A percentile compares a stretch with the other conserved stretches of the same genome.
phyloP scores from a whole-genome alignment of 306 rosid species.

The Castanea mollissima region DNA sequence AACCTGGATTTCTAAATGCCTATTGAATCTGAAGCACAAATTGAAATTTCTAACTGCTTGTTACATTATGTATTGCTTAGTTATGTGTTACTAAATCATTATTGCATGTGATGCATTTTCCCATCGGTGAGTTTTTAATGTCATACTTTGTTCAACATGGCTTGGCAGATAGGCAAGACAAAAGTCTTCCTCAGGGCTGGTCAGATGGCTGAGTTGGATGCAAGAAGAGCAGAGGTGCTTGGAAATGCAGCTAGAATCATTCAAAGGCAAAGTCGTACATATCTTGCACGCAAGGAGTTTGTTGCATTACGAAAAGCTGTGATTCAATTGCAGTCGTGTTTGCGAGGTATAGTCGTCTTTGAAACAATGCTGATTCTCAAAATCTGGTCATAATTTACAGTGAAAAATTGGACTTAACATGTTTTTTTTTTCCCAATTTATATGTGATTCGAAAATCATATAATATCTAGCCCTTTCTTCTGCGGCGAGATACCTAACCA shows the following conservation, averaged over 20 bases:
- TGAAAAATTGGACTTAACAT: not conserved
- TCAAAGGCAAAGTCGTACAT: slow-evolving; percentile 92
- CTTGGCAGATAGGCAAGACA: slow-evolving; percentile 88
- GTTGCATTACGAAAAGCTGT: slow-evolving; percentile 77
- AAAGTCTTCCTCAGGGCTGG: slow-evolving; percentile 97
- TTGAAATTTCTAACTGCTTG: not conserved
- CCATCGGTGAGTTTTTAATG: slow-evolving; percentile 10
- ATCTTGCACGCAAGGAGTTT: slow-evolving; percentile 92
- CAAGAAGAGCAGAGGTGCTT: slow-evolving; percentile 95
- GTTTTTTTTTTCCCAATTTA: not conserved
- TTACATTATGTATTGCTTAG: not conserved
- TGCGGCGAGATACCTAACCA: not conserved
- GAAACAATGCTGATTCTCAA: slow-evolving; percentile 11
- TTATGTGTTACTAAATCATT: not conserved
- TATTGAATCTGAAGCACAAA: not conserved
- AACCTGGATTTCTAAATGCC: not conserved
- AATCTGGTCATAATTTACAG: not conserved
- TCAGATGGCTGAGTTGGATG: slow-evolving; percentile 98
- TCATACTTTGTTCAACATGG: slow-evolving; percentile 39
- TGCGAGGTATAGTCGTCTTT: slow-evolving; percentile 67
- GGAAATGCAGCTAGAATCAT: slow-evolving; percentile 91
- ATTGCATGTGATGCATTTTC: slow-evolving; percentile 10
- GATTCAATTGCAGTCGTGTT: slow-evolving; percentile 74
- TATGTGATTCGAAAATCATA: not conserved
- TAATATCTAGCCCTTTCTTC: not conserved